phyloP scores from a whole-genome alignment of 495 filamentous ascomycete genomes.

The Bacidia gigantensis region DNA sequence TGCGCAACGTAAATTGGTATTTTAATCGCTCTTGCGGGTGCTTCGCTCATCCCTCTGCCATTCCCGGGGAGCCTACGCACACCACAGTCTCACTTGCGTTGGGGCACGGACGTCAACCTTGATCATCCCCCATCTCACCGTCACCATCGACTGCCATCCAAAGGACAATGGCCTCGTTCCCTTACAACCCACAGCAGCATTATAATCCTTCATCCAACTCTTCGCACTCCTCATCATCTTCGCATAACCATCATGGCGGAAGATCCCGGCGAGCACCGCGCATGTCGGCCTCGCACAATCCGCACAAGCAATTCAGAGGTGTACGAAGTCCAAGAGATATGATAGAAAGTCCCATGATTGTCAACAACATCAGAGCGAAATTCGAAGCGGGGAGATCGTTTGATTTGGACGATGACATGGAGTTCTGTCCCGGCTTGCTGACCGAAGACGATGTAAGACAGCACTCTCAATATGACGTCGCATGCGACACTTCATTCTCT shows the following conservation, averaged over 20 bases:
- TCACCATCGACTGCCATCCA: background rate
- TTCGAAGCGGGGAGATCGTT: slow-evolving; percentile 92
- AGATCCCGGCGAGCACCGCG: slow-evolving; percentile 80
- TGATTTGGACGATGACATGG: slow-evolving; percentile 90
- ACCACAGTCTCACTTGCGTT: background rate
- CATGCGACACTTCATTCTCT: no score
- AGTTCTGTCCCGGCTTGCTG: slow-evolving; percentile 88
- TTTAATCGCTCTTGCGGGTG: background rate
- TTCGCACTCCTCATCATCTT: slow-evolving; percentile 37
- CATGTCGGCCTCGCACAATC: slow-evolving; percentile 62
- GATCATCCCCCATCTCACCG: background rate
- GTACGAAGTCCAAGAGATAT: slow-evolving; percentile 80
- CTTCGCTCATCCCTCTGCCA: background rate
- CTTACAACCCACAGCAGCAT: slow-evolving; percentile 7
- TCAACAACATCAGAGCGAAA: slow-evolving; percentile 62
- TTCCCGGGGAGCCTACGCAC: background rate
- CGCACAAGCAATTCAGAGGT: slow-evolving; percentile 72
- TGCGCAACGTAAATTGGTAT: background rate
- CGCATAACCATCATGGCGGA: slow-evolving; percentile 67
- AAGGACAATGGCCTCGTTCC: background rate
- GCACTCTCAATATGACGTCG: no score
- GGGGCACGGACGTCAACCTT: slow-evolving; percentile 3
- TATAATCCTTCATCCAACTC: slow-evolving; percentile 44
- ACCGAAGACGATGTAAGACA: slow-evolving; percentile 90
- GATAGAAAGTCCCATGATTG: slow-evolving; percentile 52